Evolutionary conservation across 495 filamentous ascomycete genomes (phyloP).

Genomic region (Apodospora peruviana): DNA sequence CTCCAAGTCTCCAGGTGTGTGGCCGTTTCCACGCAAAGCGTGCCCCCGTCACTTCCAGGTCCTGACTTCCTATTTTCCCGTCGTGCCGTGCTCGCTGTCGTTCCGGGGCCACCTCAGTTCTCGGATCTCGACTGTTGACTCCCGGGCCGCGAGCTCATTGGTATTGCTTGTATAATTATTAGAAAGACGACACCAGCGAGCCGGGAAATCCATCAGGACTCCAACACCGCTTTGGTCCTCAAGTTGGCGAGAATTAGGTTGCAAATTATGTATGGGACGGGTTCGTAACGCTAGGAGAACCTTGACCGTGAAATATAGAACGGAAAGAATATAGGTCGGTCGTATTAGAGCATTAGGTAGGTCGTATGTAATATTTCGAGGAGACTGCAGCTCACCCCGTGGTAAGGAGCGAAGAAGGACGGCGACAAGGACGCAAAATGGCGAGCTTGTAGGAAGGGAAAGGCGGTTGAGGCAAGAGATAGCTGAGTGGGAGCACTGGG

Average conservation of each 20-base stretch:
- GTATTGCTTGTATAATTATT: background rate
- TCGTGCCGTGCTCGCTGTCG: conserved; percentile 1
- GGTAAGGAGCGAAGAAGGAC: no score
- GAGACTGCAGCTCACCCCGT: no score
- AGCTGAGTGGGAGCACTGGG: no score
- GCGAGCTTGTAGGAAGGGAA: no score
- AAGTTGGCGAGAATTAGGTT: background rate
- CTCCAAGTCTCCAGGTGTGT: no score
- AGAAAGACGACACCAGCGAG: background rate
- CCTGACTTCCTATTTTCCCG: conserved; percentile 4
- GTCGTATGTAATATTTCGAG: background rate
- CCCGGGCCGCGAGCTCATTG: conserved; percentile 2
- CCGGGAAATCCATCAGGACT: conserved; percentile 4
- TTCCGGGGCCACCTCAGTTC: background rate
- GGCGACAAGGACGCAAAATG: no score
- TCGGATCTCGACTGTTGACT: conserved; percentile 5
- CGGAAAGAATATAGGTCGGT: background rate
- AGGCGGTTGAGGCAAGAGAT: no score
- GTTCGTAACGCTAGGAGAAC: no score
- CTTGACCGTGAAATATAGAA: background rate
- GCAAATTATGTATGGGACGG: no score
- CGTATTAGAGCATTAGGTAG: background rate
- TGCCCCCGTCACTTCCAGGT: background rate
- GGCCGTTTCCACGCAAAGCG: background rate
- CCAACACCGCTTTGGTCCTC: background rate